These are phyloP conservation scores for Penicillium dipodomyicola DNA, from an alignment of 495 filamentous ascomycete species.

Conservation along the genomic window DNA sequence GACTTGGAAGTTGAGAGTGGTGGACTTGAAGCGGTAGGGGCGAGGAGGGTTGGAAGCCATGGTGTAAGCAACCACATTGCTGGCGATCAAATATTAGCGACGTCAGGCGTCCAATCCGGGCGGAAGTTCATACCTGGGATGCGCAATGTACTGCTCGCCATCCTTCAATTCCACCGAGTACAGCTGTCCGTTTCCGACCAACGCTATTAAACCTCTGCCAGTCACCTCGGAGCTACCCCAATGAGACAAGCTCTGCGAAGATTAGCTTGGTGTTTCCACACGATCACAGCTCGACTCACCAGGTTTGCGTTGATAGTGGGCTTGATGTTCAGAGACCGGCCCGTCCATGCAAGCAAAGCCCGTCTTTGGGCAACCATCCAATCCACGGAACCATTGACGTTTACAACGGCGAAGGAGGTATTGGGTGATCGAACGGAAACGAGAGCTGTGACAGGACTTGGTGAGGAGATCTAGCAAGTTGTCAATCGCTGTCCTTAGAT, in stretches of 20 bases:
- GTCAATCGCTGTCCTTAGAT: slow-evolving; percentile 6
- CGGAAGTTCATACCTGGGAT: slow-evolving; percentile 58
- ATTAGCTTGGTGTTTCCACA: slow-evolving; percentile 37
- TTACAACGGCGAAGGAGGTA: slow-evolving; percentile 80
- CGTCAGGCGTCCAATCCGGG: neutral
- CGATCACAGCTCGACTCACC: slow-evolving; percentile 38
- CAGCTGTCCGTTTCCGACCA: slow-evolving; percentile 81
- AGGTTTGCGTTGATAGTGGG: slow-evolving; percentile 73
- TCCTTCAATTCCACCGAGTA: slow-evolving; percentile 75
- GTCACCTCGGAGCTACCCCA: slow-evolving; percentile 89
- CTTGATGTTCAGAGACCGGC: slow-evolving; percentile 71
- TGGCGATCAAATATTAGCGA: slow-evolving; percentile 30
- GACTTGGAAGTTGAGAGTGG: slow-evolving; percentile 72
- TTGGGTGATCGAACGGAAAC: slow-evolving; percentile 80
- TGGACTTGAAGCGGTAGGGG: slow-evolving; percentile 82
- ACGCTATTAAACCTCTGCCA: slow-evolving; percentile 79
- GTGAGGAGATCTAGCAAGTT: slow-evolving; percentile 63
- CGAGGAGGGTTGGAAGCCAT: slow-evolving; percentile 68
- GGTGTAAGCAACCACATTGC: slow-evolving; percentile 87
- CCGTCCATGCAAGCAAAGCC: slow-evolving; percentile 93
- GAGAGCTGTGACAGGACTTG: slow-evolving; percentile 78
- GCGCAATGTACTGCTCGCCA: slow-evolving; percentile 82
- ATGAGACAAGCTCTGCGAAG: slow-evolving; percentile 66
- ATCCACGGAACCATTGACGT: slow-evolving; percentile 91
- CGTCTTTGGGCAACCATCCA: slow-evolving; percentile 88